A percentile compares a stretch with the other conserved stretches of the same genome.
These are phyloP conservation scores for Fomitopsis schrenkii DNA, from an alignment of 1,284 basidiomycete species.

Conservation along the genomic window DNA sequence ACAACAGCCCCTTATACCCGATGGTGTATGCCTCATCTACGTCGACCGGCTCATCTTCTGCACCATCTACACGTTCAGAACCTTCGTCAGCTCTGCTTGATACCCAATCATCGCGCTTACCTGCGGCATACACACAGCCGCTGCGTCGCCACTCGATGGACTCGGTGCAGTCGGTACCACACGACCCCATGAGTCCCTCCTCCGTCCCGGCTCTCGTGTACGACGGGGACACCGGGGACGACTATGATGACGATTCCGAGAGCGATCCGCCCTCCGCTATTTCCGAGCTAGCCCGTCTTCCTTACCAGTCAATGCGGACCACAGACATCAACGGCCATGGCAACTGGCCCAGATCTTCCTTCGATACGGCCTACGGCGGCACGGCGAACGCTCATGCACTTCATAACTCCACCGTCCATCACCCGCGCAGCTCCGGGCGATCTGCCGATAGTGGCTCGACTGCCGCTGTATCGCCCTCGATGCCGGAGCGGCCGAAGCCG, in stretches of 20 bases:
- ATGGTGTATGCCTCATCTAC: constrained; percentile 7
- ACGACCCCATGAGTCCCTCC: constrained; percentile 28
- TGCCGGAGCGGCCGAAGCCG: constrained; percentile 21
- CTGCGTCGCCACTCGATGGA: constrained; percentile 21
- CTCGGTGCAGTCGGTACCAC: constrained; percentile 5
- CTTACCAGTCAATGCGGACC: constrained; percentile 10
- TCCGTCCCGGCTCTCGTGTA: constrained; percentile 28
- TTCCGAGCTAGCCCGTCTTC: constrained; percentile 22
- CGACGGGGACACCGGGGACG: constrained; percentile 23
- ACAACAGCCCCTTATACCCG: constrained; percentile 7
- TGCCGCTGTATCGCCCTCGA: constrained; percentile 13
- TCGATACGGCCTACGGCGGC: constrained; percentile 6
- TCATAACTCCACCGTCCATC: constrained; percentile 3
- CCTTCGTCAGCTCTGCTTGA: constrained; percentile 11
- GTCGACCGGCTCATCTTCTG: constrained; percentile 8
- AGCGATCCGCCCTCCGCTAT: constrained; percentile 26
- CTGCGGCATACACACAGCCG: constrained; percentile 11
- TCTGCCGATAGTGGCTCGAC: constrained; percentile 6
- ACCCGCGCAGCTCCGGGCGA: constrained; percentile 11
- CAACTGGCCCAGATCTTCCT: constrained; percentile 13
- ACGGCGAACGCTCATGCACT: constrained; percentile 4
- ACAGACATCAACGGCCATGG: constrained; percentile 10
- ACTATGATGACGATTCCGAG: constrained; percentile 29
- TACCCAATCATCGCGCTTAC: constrained; percentile 17
- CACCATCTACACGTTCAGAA: constrained; percentile 8